Percentiles rank a stretch among this genome's conserved stretches.
Conservation (phyloP, 2,329 filamentous ascomycete genomes). For the Thelonectria olida region DNA sequence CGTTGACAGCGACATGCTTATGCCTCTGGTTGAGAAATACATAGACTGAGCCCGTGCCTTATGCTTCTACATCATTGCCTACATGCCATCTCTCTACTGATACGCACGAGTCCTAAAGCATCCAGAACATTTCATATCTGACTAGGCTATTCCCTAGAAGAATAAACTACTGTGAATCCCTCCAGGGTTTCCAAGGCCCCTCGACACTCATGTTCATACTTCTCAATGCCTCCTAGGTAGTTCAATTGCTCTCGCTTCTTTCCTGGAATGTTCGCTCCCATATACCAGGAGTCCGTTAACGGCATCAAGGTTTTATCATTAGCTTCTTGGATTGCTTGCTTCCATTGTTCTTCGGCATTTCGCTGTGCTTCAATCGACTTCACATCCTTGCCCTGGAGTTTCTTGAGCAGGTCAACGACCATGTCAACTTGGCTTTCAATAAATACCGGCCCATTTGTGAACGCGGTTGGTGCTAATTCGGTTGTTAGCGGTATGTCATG, state of each 20-base stretch:
- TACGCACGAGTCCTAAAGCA: too few species aligned
- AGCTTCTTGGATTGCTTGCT: constrained; percentile 13
- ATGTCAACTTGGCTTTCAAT: constrained; percentile 34
- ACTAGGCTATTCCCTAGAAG: not conserved
- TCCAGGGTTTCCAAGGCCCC: constrained; percentile 1
- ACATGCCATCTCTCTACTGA: too few species aligned
- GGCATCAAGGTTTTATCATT: constrained; percentile 15
- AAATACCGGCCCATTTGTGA: constrained; percentile 32
- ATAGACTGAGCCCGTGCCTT: too few species aligned
- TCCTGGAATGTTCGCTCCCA: constrained; percentile 22
- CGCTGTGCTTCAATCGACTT: constrained; percentile 17
- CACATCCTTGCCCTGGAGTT: constrained; percentile 14
- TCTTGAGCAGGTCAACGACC: constrained; percentile 23
- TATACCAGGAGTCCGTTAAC: constrained; percentile 21
- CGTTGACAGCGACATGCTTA: too few species aligned
- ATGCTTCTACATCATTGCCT: too few species aligned
- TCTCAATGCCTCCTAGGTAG: constrained; percentile 18
- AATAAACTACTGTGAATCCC: constrained; percentile 5
- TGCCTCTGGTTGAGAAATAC: too few species aligned
- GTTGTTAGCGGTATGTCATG: not conserved
- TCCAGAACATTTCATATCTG: not conserved
- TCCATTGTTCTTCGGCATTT: constrained; percentile 12
- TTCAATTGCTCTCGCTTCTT: constrained; percentile 18
- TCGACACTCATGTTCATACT: constrained; percentile 9
- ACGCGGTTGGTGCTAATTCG: constrained; percentile 20